These are phyloP conservation scores for Aureobasidium uvarum DNA, from an alignment of 2,329 filamentous ascomycete species.

Conservation along the genomic window DNA sequence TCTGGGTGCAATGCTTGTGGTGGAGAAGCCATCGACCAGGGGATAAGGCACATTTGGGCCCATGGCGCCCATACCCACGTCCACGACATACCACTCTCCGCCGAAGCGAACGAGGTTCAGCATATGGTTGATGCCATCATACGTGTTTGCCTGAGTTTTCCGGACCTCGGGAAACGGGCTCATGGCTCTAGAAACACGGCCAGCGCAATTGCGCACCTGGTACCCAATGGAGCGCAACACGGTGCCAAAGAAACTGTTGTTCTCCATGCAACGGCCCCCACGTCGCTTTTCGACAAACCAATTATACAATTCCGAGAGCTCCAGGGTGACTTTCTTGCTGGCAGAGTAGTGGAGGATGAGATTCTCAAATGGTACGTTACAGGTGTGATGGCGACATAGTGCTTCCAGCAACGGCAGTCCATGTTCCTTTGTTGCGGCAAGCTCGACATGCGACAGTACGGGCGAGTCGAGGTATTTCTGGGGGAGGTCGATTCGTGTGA, in stretches of 20 bases:
- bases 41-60: conserved; percentile 12
- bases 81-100: conserved; percentile 29
- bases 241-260: conserved; percentile 52
- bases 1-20: conserved; percentile 1
- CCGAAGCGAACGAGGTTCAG: conserved; percentile 22
- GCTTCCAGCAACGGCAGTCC: conserved; percentile 11
- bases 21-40: background rate
- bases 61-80: conserved; percentile 28
- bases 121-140: conserved; percentile 10
- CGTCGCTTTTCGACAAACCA: conserved; percentile 50
- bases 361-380: conserved; percentile 57
- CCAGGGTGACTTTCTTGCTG: conserved; percentile 50
- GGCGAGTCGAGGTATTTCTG: background rate
- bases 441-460: background rate
- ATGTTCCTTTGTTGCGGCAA: conserved; percentile 3
- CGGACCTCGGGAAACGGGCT: conserved; percentile 31
- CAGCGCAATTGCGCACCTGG: conserved; percentile 42
- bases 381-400: conserved; percentile 42
- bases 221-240: conserved; percentile 55
- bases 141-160: background rate
- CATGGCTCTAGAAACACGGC: conserved; percentile 37
- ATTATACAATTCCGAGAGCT: conserved; percentile 51
- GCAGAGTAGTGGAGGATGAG: conserved; percentile 55
- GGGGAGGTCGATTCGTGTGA: background rate
- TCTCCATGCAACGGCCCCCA: conserved; percentile 63